A percentile compares a stretch with the other conserved stretches of the same genome.
Evolutionary conservation across 2,329 filamentous ascomycete species (phyloP).

Genomic region (Paecilomyces niveus): DNA sequence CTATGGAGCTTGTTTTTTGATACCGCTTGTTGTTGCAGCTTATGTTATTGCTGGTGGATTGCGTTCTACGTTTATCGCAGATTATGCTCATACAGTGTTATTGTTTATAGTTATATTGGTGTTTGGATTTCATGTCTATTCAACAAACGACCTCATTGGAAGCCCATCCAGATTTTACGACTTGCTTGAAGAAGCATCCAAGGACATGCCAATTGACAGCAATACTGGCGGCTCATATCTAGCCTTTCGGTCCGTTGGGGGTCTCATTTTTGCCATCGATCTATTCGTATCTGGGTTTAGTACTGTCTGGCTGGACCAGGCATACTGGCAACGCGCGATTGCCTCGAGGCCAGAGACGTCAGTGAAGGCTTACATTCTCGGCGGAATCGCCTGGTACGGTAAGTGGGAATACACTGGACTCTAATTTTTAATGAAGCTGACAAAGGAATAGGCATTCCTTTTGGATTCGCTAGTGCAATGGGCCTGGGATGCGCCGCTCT

Average conservation of each 20-base stretch:
- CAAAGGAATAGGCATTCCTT: slow-evolving; percentile 33
- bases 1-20: slow-evolving; percentile 35
- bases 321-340: slow-evolving; percentile 41
- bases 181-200: slow-evolving; percentile 25
- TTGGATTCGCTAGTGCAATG: slow-evolving; percentile 44
- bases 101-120: slow-evolving; percentile 33
- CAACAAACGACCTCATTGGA: slow-evolving; percentile 24
- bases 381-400: slow-evolving; percentile 30
- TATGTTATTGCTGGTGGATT: slow-evolving; percentile 37
- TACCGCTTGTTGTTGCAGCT: slow-evolving; percentile 31
- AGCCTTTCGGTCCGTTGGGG: slow-evolving; percentile 28
- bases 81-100: slow-evolving; percentile 37
- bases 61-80: slow-evolving; percentile 35
- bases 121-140: slow-evolving; percentile 33
- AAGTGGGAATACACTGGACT: neutral
- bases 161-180: slow-evolving; percentile 30
- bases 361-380: slow-evolving; percentile 37
- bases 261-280: slow-evolving; percentile 32
- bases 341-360: slow-evolving; percentile 34
- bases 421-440: neutral
- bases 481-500: slow-evolving; percentile 40
- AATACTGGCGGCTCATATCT: slow-evolving; percentile 29
- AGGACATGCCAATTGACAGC: slow-evolving; percentile 23
- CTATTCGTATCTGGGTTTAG: slow-evolving; percentile 31
- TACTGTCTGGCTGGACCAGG: slow-evolving; percentile 34